Evolutionary conservation across 148 eudicot species (phyloP), one percentile per base, ranked within the genome.

Genomic region (Rhododendron henanense): DNA sequence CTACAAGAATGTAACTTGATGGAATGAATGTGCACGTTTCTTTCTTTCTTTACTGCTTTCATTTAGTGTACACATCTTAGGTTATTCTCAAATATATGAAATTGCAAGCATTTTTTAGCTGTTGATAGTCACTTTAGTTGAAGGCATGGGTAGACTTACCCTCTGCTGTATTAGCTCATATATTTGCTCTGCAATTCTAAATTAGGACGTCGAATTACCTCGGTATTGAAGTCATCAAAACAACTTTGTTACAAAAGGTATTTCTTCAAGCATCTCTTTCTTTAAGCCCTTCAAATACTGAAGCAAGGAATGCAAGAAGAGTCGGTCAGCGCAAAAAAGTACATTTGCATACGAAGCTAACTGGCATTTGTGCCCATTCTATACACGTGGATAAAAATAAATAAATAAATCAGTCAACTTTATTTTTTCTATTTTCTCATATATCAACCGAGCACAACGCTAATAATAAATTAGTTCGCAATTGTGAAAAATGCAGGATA

Each of bases 241-340:
- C 81, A 89, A 79, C 37, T 92, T 91, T 65, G 85, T 65, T 69
- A 88, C 88, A 83, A 87, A 88, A 80, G 91, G 90, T 83, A 92
- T 88, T 87, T 92, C 94, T 57, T n/a, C n/a, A 44, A 85, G 90
- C 84, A 90, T 87, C 81, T 90, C 92, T 77, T 91, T 88, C 51
- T 85, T 88, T 86, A 90, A 81, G 69, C 81, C 88, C 87, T 85
- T 88, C 90, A 92, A 81, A 85, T 89, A 89, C 94, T 92, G 76
- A 90, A 73, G 33, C 50, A 75, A 77, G 23, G 10, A 48, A 80
- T 67, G 69, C 51, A 85, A 5, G 78, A 82, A 79, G 78, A 50
- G 39, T 82, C 18, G 10, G 28, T 78, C 69, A 86, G 85, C 35
- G 31, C 81, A 82, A 15, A 78, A 41, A 39, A 3, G 35, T 51